Percentiles rank a stretch among this genome's conserved stretches.
Conservation (phyloP, 2,329 filamentous ascomycete genomes). For the Zymoseptoria ardabiliae region DNA sequence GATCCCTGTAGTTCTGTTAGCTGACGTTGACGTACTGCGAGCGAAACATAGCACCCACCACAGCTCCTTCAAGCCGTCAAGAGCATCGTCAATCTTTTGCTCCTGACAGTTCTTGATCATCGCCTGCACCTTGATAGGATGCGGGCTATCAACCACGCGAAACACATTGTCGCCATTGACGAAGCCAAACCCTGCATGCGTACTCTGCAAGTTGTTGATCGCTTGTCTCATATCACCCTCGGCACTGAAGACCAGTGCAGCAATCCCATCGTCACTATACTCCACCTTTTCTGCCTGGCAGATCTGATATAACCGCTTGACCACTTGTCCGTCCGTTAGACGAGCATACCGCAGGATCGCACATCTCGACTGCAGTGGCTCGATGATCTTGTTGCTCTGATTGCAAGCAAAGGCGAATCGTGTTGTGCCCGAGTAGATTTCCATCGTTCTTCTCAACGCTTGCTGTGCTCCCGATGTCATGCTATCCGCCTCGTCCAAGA, state of each 20-base stretch:
- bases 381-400: conserved; percentile 98
- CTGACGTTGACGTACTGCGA: background rate
- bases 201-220: conserved; percentile 96
- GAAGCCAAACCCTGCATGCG: conserved; percentile 86
- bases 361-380: conserved; percentile 94
- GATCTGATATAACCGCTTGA: conserved; percentile 84
- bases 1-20: conserved; percentile 43
- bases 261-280: conserved; percentile 86
- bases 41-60: conserved; percentile 50
- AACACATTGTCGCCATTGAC: conserved; percentile 98
- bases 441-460: conserved; percentile 91
- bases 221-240: conserved; percentile 99
- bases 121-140: conserved; percentile 95
- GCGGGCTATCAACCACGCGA: conserved; percentile 91
- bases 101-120: conserved; percentile 98
- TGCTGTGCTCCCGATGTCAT: conserved; percentile 98
- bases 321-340: conserved; percentile 85
- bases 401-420: conserved; percentile 98
- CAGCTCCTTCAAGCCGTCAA: conserved; percentile 80
- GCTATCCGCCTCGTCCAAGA: conserved; percentile 91
- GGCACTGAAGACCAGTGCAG: conserved; percentile 92
- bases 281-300: conserved; percentile 86
- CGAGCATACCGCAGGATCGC: conserved; percentile 91
- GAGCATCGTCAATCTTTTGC: conserved; percentile 76
- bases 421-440: conserved; percentile 95